Conservation (phyloP, 2,329 filamentous ascomycete genomes). For the Zymoseptoria tritici region DNA sequence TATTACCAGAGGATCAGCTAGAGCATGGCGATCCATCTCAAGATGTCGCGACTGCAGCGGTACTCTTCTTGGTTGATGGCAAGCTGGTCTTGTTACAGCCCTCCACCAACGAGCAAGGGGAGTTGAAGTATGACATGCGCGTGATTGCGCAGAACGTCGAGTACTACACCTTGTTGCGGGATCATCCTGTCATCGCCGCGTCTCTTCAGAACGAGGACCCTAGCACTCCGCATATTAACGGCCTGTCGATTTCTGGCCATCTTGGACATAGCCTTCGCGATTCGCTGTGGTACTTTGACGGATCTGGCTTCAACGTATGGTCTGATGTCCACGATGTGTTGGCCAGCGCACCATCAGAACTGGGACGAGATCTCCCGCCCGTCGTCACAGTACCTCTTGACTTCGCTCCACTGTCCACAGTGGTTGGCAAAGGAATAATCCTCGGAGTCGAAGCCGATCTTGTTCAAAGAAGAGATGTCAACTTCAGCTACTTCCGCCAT, state of each 20-base stretch:
- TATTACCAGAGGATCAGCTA: slow-evolving; percentile 84
- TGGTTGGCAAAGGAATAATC: slow-evolving; percentile 83
- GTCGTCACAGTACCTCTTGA: slow-evolving; percentile 77
- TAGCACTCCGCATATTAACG: slow-evolving; percentile 11
- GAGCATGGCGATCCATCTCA: slow-evolving; percentile 88
- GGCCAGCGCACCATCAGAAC: slow-evolving; percentile 58
- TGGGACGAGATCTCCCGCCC: slow-evolving; percentile 61
- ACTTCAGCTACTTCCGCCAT: slow-evolving; percentile 84
- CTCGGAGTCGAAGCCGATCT: slow-evolving; percentile 88
- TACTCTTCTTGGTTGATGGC: slow-evolving; percentile 93
- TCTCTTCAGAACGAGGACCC: slow-evolving; percentile 10
- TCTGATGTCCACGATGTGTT: slow-evolving; percentile 80
- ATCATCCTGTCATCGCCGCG: slow-evolving; percentile 47
- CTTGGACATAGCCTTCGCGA: slow-evolving; percentile 57
- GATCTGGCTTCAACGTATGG: slow-evolving; percentile 79
- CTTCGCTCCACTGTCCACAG: slow-evolving; percentile 84
- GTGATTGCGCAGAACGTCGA: slow-evolving; percentile 94
- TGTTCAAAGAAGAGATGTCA: slow-evolving; percentile 85
- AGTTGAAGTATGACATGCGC: slow-evolving; percentile 96
- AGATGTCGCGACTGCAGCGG: slow-evolving; percentile 87
- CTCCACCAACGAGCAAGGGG: slow-evolving; percentile 70
- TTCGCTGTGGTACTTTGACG: slow-evolving; percentile 93
- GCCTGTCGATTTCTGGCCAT: slow-evolving; percentile 15
- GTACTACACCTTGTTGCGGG: slow-evolving; percentile 86
- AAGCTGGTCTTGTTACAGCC: slow-evolving; percentile 90